These are phyloP conservation scores for Boeremia exigua DNA, from an alignment of 2,329 filamentous ascomycete genomes.

Conservation along the genomic window DNA sequence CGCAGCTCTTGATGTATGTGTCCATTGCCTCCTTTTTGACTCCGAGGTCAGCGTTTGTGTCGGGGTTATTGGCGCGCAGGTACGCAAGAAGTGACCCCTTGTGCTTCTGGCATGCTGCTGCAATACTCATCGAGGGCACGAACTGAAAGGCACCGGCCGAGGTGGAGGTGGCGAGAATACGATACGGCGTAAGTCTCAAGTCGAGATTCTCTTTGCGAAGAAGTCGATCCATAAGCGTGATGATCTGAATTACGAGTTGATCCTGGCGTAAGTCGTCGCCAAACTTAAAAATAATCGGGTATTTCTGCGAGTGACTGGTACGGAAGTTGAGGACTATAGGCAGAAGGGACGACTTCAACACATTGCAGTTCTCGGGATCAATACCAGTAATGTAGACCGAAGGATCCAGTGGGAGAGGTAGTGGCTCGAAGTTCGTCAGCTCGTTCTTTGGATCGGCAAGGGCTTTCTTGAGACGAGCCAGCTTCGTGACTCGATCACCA, in stretches of 20 bases:
- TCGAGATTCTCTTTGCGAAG: slow-evolving; percentile 96
- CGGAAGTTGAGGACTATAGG: slow-evolving; percentile 92
- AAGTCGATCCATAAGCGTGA: slow-evolving; percentile 95
- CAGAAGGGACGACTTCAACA: slow-evolving; percentile 94
- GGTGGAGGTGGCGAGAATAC: slow-evolving; percentile 90
- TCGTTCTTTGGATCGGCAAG: slow-evolving; percentile 91
- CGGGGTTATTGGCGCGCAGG: slow-evolving; percentile 86
- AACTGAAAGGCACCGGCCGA: slow-evolving; percentile 93
- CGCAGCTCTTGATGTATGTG: slow-evolving; percentile 93
- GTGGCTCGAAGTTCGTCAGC: slow-evolving; percentile 78
- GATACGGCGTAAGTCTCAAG: slow-evolving; percentile 92
- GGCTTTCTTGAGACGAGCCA: slow-evolving; percentile 82
- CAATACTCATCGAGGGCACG: slow-evolving; percentile 83
- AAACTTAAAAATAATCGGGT: slow-evolving; percentile 95
- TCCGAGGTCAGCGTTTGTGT: slow-evolving; percentile 78
- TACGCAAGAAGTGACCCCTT: slow-evolving; percentile 80
- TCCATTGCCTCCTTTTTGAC: slow-evolving; percentile 93
- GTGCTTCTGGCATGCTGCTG: slow-evolving; percentile 82
- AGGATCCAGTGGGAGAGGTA: slow-evolving; percentile 89
- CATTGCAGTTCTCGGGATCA: slow-evolving; percentile 81
- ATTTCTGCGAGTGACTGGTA: slow-evolving; percentile 76
- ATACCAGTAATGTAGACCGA: slow-evolving; percentile 79
- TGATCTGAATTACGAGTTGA: slow-evolving; percentile 95
- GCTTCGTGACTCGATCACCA: slow-evolving; percentile 78
- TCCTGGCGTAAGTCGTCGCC: slow-evolving; percentile 96